These are phyloP conservation scores for Babesia sp. DNA, from an alignment of 169 alveolate species.

Conservation along the genomic window DNA sequence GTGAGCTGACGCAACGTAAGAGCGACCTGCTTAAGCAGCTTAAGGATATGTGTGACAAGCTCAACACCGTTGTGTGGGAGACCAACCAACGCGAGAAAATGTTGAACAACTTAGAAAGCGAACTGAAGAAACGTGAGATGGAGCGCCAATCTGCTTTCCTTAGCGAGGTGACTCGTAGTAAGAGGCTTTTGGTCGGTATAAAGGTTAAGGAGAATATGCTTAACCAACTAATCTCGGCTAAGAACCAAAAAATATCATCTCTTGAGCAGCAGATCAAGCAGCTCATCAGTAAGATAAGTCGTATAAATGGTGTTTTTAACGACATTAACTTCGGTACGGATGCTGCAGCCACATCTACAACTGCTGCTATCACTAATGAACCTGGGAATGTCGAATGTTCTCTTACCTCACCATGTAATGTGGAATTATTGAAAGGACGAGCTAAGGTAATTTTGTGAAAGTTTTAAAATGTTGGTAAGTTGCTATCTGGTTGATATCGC, in stretches of 20 bases:
- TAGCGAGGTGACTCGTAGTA: conserved; percentile 62
- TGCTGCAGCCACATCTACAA: neutral
- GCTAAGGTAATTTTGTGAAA: conserved; percentile 17
- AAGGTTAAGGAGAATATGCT: conserved; percentile 64
- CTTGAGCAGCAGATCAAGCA: conserved; percentile 21
- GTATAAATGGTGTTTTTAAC: conserved; percentile 34
- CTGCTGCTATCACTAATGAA: neutral
- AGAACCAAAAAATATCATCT: conserved; percentile 36
- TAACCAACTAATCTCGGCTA: conserved; percentile 36
- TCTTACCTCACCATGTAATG: conserved; percentile 52
- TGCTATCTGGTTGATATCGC: conserved; percentile 47
- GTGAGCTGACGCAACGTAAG: conserved; percentile 35
- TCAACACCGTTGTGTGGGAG: conserved; percentile 52
- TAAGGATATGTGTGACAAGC: conserved; percentile 49
- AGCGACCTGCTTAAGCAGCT: conserved; percentile 48
- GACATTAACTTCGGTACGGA: conserved; percentile 18
- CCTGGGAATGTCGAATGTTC: conserved; percentile 36
- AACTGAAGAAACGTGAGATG: conserved; percentile 50
- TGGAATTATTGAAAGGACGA: conserved; percentile 39
- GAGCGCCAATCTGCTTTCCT: conserved; percentile 57
- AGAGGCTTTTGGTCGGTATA: conserved; percentile 42
- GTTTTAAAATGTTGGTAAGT: conserved; percentile 36
- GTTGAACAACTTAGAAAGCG: conserved; percentile 59
- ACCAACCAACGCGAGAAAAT: conserved; percentile 59
- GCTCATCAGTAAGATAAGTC: conserved; percentile 26